Percentiles rank a stretch among this genome's conserved stretches.
These are phyloP conservation scores for Hyphodiscus hymeniophilus DNA, from an alignment of 495 filamentous ascomycete genomes.

Conservation along the genomic window DNA sequence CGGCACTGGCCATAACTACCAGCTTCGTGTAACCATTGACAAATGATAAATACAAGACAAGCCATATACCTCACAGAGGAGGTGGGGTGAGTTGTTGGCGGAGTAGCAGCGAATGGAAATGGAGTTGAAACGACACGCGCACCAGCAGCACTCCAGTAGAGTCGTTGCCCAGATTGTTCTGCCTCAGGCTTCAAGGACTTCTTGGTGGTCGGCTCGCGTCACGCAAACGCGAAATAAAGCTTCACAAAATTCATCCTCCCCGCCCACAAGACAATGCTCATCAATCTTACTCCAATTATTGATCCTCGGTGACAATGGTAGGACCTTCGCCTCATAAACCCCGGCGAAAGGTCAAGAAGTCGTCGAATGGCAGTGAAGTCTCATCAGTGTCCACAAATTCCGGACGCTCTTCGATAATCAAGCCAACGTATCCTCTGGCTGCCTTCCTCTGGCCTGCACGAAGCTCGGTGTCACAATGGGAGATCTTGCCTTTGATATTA, in stretches of 20 bases:
- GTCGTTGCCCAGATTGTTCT: no score
- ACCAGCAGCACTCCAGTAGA: no score
- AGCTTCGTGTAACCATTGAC: not conserved
- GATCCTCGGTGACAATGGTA: constrained; percentile 19
- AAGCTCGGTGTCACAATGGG: constrained; percentile 83
- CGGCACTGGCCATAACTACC: no score
- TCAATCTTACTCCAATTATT: constrained; percentile 1
- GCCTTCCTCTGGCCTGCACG: constrained; percentile 88
- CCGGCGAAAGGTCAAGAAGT: constrained; percentile 23
- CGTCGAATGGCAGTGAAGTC: constrained; percentile 17
- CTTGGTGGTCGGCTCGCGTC: not conserved
- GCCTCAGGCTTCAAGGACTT: not conserved
- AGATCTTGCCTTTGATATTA: constrained; percentile 74
- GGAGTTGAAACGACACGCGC: no score
- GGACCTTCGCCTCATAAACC: constrained; percentile 23
- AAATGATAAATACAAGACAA: no score
- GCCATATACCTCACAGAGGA: no score
- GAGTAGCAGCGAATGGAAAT: not conserved
- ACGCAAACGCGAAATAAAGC: not conserved
- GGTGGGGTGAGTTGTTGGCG: not conserved
- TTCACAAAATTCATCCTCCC: not conserved
- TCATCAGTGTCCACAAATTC: constrained; percentile 11
- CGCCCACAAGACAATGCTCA: not conserved
- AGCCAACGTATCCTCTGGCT: constrained; percentile 71
- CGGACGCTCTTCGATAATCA: constrained; percentile 6